Conservation (phyloP, 768 basidiomycete genomes). For the Termitomyces sp. region DNA sequence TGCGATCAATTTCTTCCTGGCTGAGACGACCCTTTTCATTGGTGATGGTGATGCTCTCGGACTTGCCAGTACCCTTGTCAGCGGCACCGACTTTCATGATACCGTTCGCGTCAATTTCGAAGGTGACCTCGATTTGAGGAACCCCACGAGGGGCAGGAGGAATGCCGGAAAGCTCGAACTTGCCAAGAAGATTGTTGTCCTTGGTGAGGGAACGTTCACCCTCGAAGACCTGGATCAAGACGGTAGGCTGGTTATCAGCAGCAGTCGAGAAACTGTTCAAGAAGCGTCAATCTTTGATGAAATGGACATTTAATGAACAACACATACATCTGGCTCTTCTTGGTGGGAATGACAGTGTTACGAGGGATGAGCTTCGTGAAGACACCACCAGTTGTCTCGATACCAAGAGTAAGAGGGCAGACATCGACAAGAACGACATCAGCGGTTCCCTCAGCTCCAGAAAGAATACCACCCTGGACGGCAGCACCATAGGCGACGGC, state of each 20-base stretch:
- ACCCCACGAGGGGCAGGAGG: slow-evolving; percentile 95
- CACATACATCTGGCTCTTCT: slow-evolving; percentile 89
- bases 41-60: slow-evolving; percentile 87
- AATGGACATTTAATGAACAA: background rate
- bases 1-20: slow-evolving; percentile 90
- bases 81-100: slow-evolving; percentile 92
- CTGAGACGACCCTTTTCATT: slow-evolving; percentile 93
- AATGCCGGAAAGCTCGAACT: slow-evolving; percentile 90
- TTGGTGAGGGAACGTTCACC: slow-evolving; percentile 96
- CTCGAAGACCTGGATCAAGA: slow-evolving; percentile 96
- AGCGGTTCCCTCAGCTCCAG: slow-evolving; percentile 85
- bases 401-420: slow-evolving; percentile 95
- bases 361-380: slow-evolving; percentile 97
- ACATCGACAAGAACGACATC: slow-evolving; percentile 96
- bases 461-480: slow-evolving; percentile 96
- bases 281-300: slow-evolving; percentile 17
- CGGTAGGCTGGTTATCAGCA: slow-evolving; percentile 90
- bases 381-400: slow-evolving; percentile 97
- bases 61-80: slow-evolving; percentile 93
- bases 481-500: slow-evolving; percentile 99
- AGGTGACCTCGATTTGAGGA: slow-evolving; percentile 95
- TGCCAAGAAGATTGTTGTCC: slow-evolving; percentile 98
- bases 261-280: slow-evolving; percentile 64
- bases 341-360: slow-evolving; percentile 97
- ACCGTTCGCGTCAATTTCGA: slow-evolving; percentile 93